Percentiles rank a stretch among this genome's conserved stretches.
These are phyloP conservation scores for Primulina tabacum DNA, from an alignment of 257 asterid genomes.

Conservation along the genomic window DNA sequence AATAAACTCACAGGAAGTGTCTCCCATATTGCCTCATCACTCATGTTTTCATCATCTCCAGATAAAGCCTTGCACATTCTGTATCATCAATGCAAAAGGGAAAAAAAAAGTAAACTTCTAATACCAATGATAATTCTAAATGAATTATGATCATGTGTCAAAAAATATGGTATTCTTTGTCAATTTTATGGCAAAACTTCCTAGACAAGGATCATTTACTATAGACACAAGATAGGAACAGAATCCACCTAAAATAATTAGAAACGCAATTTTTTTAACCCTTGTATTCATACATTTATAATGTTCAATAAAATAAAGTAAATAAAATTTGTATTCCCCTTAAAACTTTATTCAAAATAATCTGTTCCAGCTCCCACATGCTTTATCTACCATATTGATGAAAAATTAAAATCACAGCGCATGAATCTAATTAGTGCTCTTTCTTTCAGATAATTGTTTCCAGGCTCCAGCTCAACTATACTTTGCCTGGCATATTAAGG, in stretches of 20 bases:
- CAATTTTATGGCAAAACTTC: constrained; percentile 15
- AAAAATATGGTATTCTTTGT: constrained; percentile 13
- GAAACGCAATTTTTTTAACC: constrained; percentile 4
- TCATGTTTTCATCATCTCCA: constrained; percentile 91
- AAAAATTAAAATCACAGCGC: background rate
- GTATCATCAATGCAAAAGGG: constrained; percentile 28
- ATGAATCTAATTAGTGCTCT: constrained; percentile 10
- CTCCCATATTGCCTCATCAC: constrained; percentile 95
- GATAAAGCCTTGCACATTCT: constrained; percentile 97
- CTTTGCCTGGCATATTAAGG: constrained; percentile 17
- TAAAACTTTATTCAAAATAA: constrained; percentile 3
- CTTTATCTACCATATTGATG: background rate
- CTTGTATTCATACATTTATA: constrained; percentile 1
- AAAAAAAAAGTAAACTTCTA: constrained; percentile 23
- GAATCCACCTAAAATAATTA: constrained; percentile 14
- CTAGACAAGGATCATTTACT: constrained; percentile 12
- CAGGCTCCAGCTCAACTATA: background rate
- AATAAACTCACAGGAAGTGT: constrained; percentile 84
- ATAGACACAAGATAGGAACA: constrained; percentile 16
- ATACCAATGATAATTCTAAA: constrained; percentile 19
- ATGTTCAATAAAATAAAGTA: constrained; percentile 22
- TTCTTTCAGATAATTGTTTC: constrained; percentile 8
- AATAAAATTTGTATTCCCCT: constrained; percentile 2
- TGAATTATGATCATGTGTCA: constrained; percentile 9
- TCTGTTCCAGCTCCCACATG: too few relatives aligned